Evolutionary conservation across 1,284 basidiomycete species (phyloP), one percentile per base, ranked within the genome.

Genomic region (Tilletia walkeri): DNA sequence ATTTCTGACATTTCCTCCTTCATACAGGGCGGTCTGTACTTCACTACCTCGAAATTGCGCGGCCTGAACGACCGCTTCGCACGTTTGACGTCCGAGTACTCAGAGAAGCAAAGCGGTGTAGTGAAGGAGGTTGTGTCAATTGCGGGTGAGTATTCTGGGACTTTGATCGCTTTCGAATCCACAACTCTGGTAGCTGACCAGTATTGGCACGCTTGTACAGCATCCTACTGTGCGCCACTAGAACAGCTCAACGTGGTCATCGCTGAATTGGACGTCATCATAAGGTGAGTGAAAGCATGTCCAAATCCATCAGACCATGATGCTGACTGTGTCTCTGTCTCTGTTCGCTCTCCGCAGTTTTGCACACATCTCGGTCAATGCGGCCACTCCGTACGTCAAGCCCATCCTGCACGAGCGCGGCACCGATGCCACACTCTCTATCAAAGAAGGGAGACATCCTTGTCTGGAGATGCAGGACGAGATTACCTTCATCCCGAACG

Each of bases 381-480:
- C 95, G 0, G 91, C 93, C 0, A 90, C 91, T 65, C 88, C 92
- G 0, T 99, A 97, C 81, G 88, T 94, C 67, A 93, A 93, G 79
- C 95, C 95, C 0, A 88, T 85, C 10, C 70, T 83, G 1, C 59
- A 56, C 67, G 76, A 75, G 24, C 77, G 76, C 48, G 79, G 80
- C 50, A 74, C 45, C 30, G 67, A 70, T 5, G 65, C 75, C 7
- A 71, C 73, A 34, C 67, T 82, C 6, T 65, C 70, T n/a, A 67
- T 82, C 41, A 69, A 69, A 36, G 75, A 79, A 1, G 78, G 76
- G 24, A 88, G 96, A 39, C 96, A 99, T 85, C 95, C 96, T 5
- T 98, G 95, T 78, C 87, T 99, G 9, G 96, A 99, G 84, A 92
- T 95, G 3, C 94, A 97, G 84, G 95, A 98, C 69, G 95, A 95